These are phyloP conservation scores for Teunomyces kruisii DNA, from an alignment of 805 yeast genomes.

Conservation along the genomic window DNA sequence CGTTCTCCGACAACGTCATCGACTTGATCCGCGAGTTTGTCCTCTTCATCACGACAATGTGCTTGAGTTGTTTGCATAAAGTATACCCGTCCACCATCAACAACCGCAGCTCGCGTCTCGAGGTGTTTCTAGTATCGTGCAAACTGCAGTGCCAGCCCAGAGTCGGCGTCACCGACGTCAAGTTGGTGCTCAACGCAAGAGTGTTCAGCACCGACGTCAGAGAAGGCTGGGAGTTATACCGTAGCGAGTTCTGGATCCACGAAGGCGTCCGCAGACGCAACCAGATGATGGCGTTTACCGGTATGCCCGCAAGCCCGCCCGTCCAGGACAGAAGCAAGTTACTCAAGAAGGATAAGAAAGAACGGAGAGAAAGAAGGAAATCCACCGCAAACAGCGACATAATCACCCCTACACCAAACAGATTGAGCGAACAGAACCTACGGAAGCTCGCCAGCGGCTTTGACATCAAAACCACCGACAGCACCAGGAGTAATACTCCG, in stretches of 20 bases:
- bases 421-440: slow-evolving; percentile 20
- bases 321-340: slow-evolving; percentile 26
- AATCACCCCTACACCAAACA: slow-evolving; percentile 9
- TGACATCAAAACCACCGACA: background rate
- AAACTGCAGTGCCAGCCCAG: slow-evolving; percentile 55
- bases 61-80: slow-evolving; percentile 31
- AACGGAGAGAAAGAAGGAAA: background rate
- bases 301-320: slow-evolving; percentile 10
- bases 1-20: slow-evolving; percentile 30
- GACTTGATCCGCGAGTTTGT: slow-evolving; percentile 39
- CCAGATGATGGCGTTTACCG: slow-evolving; percentile 30
- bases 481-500: slow-evolving; percentile 1
- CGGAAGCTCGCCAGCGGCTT: slow-evolving; percentile 10
- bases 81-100: slow-evolving; percentile 31
- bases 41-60: slow-evolving; percentile 28
- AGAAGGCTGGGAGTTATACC: slow-evolving; percentile 92
- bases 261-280: slow-evolving; percentile 67
- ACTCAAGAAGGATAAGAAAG: slow-evolving; percentile 14
- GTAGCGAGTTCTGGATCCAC: slow-evolving; percentile 90
- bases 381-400: background rate
- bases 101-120: slow-evolving; percentile 34
- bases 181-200: slow-evolving; percentile 76
- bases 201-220: slow-evolving; percentile 79
- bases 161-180: slow-evolving; percentile 73
- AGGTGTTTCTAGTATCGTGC: slow-evolving; percentile 39